Base-by-base conservation (phyloP, 2,329 filamentous ascomycete genomes). In the Dactylellina cionopaga region DNA sequence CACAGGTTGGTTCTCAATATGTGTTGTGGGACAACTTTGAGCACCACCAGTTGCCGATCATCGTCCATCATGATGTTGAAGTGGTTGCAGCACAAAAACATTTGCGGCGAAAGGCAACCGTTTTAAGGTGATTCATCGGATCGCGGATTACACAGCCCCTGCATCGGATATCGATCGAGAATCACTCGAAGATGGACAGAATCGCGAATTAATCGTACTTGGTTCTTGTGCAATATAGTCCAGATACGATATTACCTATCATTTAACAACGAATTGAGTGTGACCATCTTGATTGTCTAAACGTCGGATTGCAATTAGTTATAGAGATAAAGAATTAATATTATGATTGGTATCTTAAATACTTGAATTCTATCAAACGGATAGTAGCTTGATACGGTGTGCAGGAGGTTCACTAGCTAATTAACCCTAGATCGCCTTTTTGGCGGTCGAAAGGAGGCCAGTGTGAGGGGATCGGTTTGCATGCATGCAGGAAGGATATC, bases 141-240 rank as follows among this genome's bases (percentile, higher is more conserved):
- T 35, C 43, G 43, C 25, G 62, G 51, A 22, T 39, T 41, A 55
- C 41, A 66, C 35, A 43, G 39, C 43, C 43, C 51, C 43, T 41
- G 22, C 33, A 27, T 66, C 51, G 51, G 44, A n/a, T 41, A 66
- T 66, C 51, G 62, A 56, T 65, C 62, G 62, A 65, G 22, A 56
- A 52, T 33, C 25, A n/a, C n/a, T n/a, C n/a, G n/a, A n/a, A n/a
- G n/a, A n/a, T n/a, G n/a, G n/a, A n/a, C n/a, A n/a, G n/a, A n/a
- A n/a, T n/a, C n/a, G n/a, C n/a, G n/a, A n/a, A n/a, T n/a, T n/a
- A n/a, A n/a, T n/a, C n/a, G n/a, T n/a, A n/a, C n/a, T n/a, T n/a
- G n/a, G n/a, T n/a, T n/a, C n/a, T n/a, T n/a, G n/a, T n/a, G n/a
- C n/a, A n/a, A n/a, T n/a, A n/a, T n/a, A n/a, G n/a, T n/a, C n/a